These are phyloP conservation scores for Diatrype stigma DNA, from an alignment of 2,329 filamentous ascomycete genomes.

Conservation along the genomic window DNA sequence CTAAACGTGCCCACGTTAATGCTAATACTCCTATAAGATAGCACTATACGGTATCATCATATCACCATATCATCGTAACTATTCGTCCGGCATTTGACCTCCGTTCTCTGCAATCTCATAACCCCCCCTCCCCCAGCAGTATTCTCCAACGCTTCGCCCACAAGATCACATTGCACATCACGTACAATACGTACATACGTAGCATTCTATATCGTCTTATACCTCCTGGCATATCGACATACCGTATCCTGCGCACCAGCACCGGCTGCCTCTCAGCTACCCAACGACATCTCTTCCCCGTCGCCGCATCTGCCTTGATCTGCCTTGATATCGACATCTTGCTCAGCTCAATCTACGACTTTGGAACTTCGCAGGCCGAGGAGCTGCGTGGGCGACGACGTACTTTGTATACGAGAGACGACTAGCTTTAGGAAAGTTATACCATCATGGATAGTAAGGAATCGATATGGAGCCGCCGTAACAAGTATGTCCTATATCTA, in stretches of 20 bases:
- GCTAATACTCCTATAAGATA: too few species aligned
- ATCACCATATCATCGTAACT: too few species aligned
- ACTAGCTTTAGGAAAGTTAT: background rate
- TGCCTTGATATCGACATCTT: too few species aligned
- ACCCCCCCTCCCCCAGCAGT: too few species aligned
- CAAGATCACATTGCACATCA: too few species aligned
- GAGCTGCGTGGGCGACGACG: background rate
- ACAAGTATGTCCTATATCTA: constrained; percentile 67
- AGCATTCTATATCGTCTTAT: too few species aligned
- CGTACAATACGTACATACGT: too few species aligned
- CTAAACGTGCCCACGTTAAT: background rate
- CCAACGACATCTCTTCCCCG: background rate
- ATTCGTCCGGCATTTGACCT: too few species aligned
- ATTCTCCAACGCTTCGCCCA: too few species aligned
- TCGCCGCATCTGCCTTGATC: background rate
- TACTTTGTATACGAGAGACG: background rate
- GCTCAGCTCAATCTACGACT: background rate
- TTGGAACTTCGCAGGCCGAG: background rate
- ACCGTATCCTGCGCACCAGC: background rate
- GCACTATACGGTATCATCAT: background rate
- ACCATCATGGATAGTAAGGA: constrained; percentile 51
- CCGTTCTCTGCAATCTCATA: too few species aligned
- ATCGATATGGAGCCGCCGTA: constrained; percentile 71
- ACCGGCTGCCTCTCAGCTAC: background rate
- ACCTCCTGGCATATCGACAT: too few species aligned